Evolutionary conservation across 202 grass and related monocot species (phyloP).

Genomic region (Cymbopogon flexuosus): DNA sequence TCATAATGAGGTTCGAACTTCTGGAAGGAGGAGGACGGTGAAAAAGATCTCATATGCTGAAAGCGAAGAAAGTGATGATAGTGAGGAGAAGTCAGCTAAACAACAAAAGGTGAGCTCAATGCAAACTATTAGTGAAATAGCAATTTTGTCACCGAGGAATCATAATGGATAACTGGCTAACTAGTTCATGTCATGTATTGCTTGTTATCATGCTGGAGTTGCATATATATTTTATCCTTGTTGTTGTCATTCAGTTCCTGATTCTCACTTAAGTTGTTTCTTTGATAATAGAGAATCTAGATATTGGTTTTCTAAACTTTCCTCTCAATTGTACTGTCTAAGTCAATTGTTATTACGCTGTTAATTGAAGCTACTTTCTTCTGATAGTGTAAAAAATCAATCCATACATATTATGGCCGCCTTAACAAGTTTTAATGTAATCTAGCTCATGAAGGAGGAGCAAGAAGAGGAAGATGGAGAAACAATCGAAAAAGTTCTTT

Average conservation of each 20-base stretch:
- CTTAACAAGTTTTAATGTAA: conserved; percentile 4
- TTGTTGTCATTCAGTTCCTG: not conserved
- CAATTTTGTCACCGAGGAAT: conserved; percentile 1
- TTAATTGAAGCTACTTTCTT: not conserved
- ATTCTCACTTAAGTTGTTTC: not conserved
- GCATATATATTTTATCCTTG: not conserved
- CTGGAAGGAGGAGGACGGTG: conserved; percentile 64
- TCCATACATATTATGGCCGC: not conserved
- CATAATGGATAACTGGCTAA: not conserved
- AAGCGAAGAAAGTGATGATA: conserved; percentile 93
- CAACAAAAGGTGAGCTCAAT: conserved; percentile 61
- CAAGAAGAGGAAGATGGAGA: conserved; percentile 70
- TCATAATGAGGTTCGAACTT: conserved; percentile 68
- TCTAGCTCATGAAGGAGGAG: conserved; percentile 70
- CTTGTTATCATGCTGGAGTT: not conserved
- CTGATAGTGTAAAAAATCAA: not conserved
- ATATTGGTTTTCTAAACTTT: not conserved
- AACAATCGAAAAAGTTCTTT: conserved; percentile 89
- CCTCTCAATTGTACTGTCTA: conserved; percentile 4
- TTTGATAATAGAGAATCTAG: not conserved
- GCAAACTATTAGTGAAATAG: not conserved
- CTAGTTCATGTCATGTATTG: not conserved
- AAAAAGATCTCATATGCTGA: conserved; percentile 95
- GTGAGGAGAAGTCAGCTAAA: conserved; percentile 68
- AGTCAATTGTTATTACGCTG: not conserved